A percentile compares a stretch with the other conserved stretches of the same genome.
Conservation (phyloP, 2,329 filamentous ascomycete genomes). For the Aspergillus sp. region DNA sequence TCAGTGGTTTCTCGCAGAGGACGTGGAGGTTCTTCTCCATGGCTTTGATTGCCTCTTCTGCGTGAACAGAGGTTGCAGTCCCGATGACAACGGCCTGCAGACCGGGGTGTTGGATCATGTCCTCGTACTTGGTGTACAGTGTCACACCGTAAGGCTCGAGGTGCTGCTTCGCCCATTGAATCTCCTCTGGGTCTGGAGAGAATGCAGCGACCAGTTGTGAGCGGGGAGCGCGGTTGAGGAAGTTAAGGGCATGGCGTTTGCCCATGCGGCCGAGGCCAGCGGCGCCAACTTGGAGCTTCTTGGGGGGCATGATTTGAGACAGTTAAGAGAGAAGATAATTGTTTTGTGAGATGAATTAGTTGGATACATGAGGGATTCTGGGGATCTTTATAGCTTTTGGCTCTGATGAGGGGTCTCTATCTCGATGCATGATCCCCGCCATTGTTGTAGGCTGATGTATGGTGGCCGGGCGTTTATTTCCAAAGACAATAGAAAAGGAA, state of each 20-base stretch:
- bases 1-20: conserved; percentile 57
- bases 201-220: conserved; percentile 53
- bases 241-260: conserved; percentile 51
- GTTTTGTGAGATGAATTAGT: neutral
- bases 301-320: conserved; percentile 21
- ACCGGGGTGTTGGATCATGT: conserved; percentile 57
- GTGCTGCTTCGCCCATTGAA: conserved; percentile 51
- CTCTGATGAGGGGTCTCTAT: neutral
- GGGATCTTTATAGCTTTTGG: neutral
- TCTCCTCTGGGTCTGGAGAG: conserved; percentile 47
- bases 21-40: conserved; percentile 57
- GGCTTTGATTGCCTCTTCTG: conserved; percentile 58
- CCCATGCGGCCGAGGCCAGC: conserved; percentile 54
- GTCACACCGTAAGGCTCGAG: conserved; percentile 54
- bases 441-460: neutral
- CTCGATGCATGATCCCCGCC: no score
- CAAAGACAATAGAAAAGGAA: neutral
- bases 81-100: conserved; percentile 58
- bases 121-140: conserved; percentile 55
- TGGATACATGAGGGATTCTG: neutral
- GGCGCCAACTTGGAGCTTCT: conserved; percentile 46
- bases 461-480: neutral
- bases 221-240: conserved; percentile 48
- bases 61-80: conserved; percentile 56
- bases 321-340: neutral